Evolutionary conservation across 257 asterid genomes (phyloP), one percentile per base, ranked within the genome.

Genomic region (Forsythia suspensa): DNA sequence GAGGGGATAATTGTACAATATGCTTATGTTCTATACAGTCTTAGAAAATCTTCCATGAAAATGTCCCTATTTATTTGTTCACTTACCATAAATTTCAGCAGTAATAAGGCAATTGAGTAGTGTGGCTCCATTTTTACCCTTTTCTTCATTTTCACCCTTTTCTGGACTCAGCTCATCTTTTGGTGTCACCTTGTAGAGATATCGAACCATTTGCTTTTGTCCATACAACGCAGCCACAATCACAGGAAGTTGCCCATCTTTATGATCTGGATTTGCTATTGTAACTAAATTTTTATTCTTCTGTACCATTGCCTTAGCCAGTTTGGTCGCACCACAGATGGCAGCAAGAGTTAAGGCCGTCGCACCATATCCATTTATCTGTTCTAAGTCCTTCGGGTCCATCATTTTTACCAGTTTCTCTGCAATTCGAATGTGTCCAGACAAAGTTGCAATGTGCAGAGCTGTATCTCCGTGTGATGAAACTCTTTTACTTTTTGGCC

Each of bases 231-330:
- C 89, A 46, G 87, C 91, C 61, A 85, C 85, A 52, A 81, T 83
- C n/a, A 87, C 89, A 13, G 91, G 91, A 65, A 87, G 89, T 3
- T 81, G 88, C 13, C 91, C 91, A 13, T 87, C 88, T 1, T 87
- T 88, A 3, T 83, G 84, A 0, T 79, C 86, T 21, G 16, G 6
- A 52, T 70, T 85, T 10, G n/a, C 48, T 40, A 79, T 71, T 21
- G 3, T 80, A 29, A 87, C 80, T 24, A 87, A 73, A 15, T 69
- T 9, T 8, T 10, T 59, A 76, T 87, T 85, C 65, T 65, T 85
- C 0, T 2, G 8, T 5, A 87, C 84, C 43, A 87, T 66, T 39
- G 24, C 68, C 81, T 59, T 79, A 12, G 88, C 91, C 73, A 85
- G 76, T 24, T 82, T 70, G 20, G 9, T 66, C 0, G 39, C 80